Evolutionary conservation across 352 stramenopile species (phyloP).

Genomic region (Globisporangium polare): DNA sequence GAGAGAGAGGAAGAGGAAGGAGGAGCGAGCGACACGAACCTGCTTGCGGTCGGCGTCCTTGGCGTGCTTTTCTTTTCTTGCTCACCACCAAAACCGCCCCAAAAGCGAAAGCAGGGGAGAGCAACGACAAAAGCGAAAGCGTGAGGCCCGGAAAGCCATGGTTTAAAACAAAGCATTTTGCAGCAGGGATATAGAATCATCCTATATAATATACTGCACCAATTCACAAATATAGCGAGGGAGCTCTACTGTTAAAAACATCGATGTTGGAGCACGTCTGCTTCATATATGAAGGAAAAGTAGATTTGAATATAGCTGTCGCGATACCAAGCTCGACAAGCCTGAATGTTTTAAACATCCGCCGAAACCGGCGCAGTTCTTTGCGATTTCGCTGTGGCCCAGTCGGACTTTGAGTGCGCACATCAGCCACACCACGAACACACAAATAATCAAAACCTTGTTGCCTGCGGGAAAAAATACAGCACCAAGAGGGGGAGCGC

Average conservation of each 20-base stretch:
- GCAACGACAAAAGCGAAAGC: not conserved
- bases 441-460: not conserved
- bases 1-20: not conserved
- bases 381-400: not conserved
- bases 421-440: not conserved
- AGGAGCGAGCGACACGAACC: not conserved
- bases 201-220: too few species aligned
- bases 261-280: too few species aligned
- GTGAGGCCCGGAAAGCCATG: not conserved
- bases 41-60: constrained; percentile 3
- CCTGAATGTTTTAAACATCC: not conserved
- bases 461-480: not conserved
- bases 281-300: too few species aligned
- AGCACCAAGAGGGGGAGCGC: not conserved
- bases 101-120: not conserved
- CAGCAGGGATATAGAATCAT: not conserved
- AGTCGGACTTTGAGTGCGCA: not conserved
- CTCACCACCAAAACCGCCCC: constrained; percentile 33
- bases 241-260: not conserved
- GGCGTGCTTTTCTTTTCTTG: constrained; percentile 22
- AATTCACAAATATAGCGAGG: too few species aligned
- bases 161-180: not conserved
- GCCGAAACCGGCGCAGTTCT: not conserved
- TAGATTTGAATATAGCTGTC: too few species aligned
- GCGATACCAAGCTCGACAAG: too few species aligned